These are phyloP conservation scores for Suhomyces kilbournensis DNA, from an alignment of 805 yeast genomes.

Conservation along the genomic window DNA sequence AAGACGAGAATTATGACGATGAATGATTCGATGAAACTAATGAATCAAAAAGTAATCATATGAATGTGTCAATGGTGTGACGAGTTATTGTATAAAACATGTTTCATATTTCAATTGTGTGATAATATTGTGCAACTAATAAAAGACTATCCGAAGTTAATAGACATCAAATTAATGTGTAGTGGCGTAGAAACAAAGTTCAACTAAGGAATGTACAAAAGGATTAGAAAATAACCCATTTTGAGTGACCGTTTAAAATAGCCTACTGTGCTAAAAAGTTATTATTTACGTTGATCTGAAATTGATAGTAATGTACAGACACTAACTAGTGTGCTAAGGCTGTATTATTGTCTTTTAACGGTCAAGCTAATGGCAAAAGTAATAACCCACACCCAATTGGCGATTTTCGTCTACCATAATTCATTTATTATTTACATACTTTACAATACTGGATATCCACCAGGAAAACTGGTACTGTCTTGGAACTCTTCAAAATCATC, in stretches of 20 bases:
- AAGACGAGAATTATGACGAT: conserved; percentile 47
- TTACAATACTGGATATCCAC: background rate
- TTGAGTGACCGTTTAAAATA: no score
- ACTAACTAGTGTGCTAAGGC: no score
- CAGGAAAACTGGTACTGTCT: background rate
- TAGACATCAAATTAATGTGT: background rate
- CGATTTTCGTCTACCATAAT: no score
- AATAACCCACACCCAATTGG: no score
- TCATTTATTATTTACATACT: background rate
- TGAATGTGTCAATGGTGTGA: background rate
- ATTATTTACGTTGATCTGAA: no score
- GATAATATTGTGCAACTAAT: conserved; percentile 1
- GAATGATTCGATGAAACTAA: conserved; percentile 19
- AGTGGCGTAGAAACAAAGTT: no score
- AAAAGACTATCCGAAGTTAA: background rate
- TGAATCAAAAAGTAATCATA: background rate
- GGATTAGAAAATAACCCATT: no score
- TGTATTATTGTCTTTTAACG: no score
- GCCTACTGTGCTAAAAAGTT: no score
- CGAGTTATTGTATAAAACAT: background rate
- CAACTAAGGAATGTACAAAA: no score
- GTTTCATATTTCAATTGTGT: conserved; percentile 3
- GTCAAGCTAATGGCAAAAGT: no score
- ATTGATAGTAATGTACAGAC: no score
- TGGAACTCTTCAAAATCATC: background rate